Evolutionary conservation across 176 grass and related monocot genomes (phyloP).

Genomic region (Thalia dealbata): DNA sequence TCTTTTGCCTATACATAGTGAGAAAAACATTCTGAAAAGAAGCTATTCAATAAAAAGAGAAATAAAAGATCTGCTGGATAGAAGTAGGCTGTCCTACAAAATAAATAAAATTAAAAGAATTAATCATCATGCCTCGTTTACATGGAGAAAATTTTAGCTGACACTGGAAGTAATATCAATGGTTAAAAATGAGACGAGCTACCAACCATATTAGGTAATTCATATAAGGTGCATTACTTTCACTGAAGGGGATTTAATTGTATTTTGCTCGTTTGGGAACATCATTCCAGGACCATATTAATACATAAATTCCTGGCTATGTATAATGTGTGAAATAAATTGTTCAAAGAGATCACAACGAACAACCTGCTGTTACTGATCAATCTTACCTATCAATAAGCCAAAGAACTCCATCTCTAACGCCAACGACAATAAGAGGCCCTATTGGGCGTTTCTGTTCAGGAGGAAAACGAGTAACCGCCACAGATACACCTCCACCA

Average conservation of each 20-base stretch:
- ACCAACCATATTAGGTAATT: neutral
- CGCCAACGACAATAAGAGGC: constrained; percentile 83
- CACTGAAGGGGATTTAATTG: too few species aligned
- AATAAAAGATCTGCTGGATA: too few species aligned
- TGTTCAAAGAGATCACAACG: neutral
- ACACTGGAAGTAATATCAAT: too few species aligned
- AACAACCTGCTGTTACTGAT: constrained; percentile 20
- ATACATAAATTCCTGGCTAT: neutral
- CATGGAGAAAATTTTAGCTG: too few species aligned
- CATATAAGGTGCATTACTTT: too few species aligned
- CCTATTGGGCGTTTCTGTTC: constrained; percentile 97
- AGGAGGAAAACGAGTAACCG: constrained; percentile 80
- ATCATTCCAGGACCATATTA: neutral
- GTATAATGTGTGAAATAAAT: neutral
- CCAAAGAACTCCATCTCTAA: constrained; percentile 96
- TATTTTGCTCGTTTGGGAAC: neutral
- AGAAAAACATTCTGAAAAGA: too few species aligned
- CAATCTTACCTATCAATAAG: constrained; percentile 84
- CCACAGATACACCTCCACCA: constrained; percentile 95
- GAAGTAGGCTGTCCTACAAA: too few species aligned
- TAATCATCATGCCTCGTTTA: too few species aligned
- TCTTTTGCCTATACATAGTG: neutral
- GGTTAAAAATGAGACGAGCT: too few species aligned
- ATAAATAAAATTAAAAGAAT: too few species aligned
- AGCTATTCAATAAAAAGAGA: too few species aligned